Evolutionary conservation across 1,284 basidiomycete species (phyloP).

Genomic region (Ustilago sp.): DNA sequence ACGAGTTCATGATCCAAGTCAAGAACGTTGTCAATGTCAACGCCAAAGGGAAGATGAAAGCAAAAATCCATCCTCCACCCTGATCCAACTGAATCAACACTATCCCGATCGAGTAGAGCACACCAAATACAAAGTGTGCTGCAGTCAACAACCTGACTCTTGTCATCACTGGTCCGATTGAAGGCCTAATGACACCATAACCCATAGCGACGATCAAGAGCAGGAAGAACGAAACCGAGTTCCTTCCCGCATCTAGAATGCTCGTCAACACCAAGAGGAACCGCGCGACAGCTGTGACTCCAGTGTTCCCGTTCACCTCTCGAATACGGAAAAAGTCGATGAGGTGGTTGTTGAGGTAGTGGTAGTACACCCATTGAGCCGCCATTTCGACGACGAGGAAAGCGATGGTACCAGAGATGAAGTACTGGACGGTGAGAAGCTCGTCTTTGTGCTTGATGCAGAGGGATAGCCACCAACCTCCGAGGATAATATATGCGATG

Average conservation of each 20-base stretch:
- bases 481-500: constrained; percentile 79
- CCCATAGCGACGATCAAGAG: constrained; percentile 80
- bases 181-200: constrained; percentile 74
- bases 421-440: constrained; percentile 76
- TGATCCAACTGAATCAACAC: constrained; percentile 79
- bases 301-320: constrained; percentile 41
- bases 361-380: constrained; percentile 71
- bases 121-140: constrained; percentile 92
- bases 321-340: constrained; percentile 64
- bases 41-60: constrained; percentile 85
- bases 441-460: constrained; percentile 86
- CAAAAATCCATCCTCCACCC: constrained; percentile 69
- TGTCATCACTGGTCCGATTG: constrained; percentile 81
- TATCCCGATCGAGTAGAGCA: constrained; percentile 72
- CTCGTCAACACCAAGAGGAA: constrained; percentile 61
- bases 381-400: constrained; percentile 94
- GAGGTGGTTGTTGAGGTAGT: constrained; percentile 60
- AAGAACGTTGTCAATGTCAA: constrained; percentile 94
- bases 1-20: constrained; percentile 78
- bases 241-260: constrained; percentile 90
- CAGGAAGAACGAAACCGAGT: constrained; percentile 94
- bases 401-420: constrained; percentile 89
- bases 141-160: constrained; percentile 81
- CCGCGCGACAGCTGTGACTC: constrained; percentile 58
- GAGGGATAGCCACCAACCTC: constrained; percentile 82